These are phyloP conservation scores for Macrocybe gigantea DNA, from an alignment of 768 basidiomycete genomes.

Conservation along the genomic window DNA sequence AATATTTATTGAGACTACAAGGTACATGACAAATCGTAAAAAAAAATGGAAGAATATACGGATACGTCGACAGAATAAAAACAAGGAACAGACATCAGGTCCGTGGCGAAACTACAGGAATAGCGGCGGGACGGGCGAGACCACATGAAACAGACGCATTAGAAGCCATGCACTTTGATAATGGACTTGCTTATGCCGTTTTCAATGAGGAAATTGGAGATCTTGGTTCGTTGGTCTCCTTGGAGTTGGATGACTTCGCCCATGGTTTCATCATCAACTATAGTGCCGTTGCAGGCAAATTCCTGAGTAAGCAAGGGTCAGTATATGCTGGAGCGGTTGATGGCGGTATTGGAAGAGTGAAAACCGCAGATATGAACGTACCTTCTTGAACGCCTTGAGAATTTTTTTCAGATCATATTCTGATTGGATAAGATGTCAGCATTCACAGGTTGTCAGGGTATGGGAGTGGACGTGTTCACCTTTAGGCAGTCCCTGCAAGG, in stretches of 20 bases:
- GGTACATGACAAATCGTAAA: constrained; percentile 5
- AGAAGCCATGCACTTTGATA: constrained; percentile 90
- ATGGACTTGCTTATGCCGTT: constrained; percentile 72
- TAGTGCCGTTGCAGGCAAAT: constrained; percentile 97
- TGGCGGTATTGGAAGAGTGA: constrained; percentile 2
- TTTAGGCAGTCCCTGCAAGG: constrained; percentile 91
- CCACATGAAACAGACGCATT: constrained; percentile 15
- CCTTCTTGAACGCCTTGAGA: constrained; percentile 99
- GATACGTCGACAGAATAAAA: neutral
- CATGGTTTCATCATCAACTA: constrained; percentile 93
- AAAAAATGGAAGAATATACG: constrained; percentile 1
- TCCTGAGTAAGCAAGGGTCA: constrained; percentile 44
- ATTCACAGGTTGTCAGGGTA: constrained; percentile 1
- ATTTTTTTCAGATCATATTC: constrained; percentile 98
- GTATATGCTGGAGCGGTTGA: constrained; percentile 5
- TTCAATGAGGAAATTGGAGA: constrained; percentile 79
- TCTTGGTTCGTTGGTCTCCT: constrained; percentile 94
- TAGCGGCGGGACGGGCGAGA: too few species aligned
- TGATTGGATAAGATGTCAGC: constrained; percentile 21
- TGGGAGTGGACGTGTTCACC: constrained; percentile 42
- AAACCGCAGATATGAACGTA: constrained; percentile 17
- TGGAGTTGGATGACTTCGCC: constrained; percentile 98
- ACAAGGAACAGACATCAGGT: constrained; percentile 4
- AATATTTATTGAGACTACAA: constrained; percentile 10
- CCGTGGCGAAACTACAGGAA: neutral